phyloP scores from a whole-genome alignment of 2,329 filamentous ascomycete genomes.

The Rutstroemia sydowiana region DNA sequence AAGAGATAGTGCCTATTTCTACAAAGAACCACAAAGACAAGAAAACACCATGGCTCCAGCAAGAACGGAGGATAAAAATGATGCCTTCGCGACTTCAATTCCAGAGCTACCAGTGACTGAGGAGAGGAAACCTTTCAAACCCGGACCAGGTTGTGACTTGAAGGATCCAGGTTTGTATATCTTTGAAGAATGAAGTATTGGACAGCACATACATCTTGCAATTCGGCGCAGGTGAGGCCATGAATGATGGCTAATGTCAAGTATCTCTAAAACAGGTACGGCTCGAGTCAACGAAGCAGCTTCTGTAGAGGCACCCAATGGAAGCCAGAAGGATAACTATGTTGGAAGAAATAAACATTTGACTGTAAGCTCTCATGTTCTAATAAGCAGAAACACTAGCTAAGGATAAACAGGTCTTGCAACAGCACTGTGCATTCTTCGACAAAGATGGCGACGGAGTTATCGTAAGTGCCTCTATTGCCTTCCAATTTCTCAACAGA shows the following conservation, averaged over 20 bases:
- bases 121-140: background rate
- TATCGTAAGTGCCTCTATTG: conserved; percentile 26
- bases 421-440: conserved; percentile 47
- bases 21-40: too few species aligned
- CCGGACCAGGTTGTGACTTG: background rate
- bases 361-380: conserved; percentile 13
- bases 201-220: background rate
- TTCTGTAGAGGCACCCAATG: conserved; percentile 34
- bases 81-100: background rate
- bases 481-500: background rate
- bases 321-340: conserved; percentile 33
- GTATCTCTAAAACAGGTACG: conserved; percentile 25
- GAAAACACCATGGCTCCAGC: background rate
- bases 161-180: conserved; percentile 14
- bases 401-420: conserved; percentile 33
- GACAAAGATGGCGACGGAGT: conserved; percentile 44
- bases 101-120: background rate
- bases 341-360: conserved; percentile 33
- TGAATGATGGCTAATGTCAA: background rate
- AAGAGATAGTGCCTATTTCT: too few species aligned
- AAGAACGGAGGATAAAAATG: background rate
- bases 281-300: conserved; percentile 37
- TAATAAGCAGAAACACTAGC: background rate
- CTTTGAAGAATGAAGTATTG: background rate
- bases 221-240: too few species aligned